phyloP scores from a whole-genome alignment of 1,139 yeast species.

The Groenewaldozyma sp. region DNA sequence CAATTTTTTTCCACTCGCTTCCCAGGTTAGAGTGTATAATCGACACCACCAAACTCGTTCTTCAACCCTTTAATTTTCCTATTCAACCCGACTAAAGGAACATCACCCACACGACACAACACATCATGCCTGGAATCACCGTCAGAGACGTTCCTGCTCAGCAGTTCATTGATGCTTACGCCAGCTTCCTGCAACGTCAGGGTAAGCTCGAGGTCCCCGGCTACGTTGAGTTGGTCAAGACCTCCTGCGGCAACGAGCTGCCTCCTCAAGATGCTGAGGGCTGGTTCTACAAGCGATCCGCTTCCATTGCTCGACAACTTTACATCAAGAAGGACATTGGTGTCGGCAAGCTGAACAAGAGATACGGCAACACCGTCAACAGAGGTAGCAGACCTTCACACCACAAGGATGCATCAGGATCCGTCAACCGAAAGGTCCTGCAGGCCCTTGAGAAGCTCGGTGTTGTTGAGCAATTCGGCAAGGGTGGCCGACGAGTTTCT shows the following conservation, averaged over 20 bases:
- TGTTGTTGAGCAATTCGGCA: slow-evolving; percentile 90
- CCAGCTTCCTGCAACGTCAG: slow-evolving; percentile 99
- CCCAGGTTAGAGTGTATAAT: slow-evolving; percentile 1
- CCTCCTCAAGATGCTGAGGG: slow-evolving; percentile 99
- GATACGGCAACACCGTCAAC: slow-evolving; percentile 99
- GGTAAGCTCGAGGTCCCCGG: slow-evolving; percentile 99
- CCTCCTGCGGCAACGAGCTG: slow-evolving; percentile 97
- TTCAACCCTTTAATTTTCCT: background rate
- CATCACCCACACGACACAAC: slow-evolving; percentile 4
- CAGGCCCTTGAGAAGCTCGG: slow-evolving; percentile 99
- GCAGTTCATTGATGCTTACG: slow-evolving; percentile 98
- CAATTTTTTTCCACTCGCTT: too few species aligned
- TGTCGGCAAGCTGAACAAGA: slow-evolving; percentile 97
- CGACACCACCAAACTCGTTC: slow-evolving; percentile 4
- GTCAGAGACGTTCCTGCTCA: slow-evolving; percentile 99
- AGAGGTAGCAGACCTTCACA: slow-evolving; percentile 99
- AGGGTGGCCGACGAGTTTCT: slow-evolving; percentile 99
- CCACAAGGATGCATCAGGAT: slow-evolving; percentile 99
- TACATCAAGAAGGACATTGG: slow-evolving; percentile 99
- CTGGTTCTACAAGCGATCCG: slow-evolving; percentile 99
- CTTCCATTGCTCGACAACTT: slow-evolving; percentile 99
- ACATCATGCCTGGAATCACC: slow-evolving; percentile 95
- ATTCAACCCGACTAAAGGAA: background rate
- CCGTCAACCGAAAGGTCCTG: slow-evolving; percentile 96
- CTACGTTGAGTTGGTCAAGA: slow-evolving; percentile 99